A percentile compares a stretch with the other conserved stretches of the same genome.
phyloP scores from a whole-genome alignment of 257 asterid species.

The Primulina tabacum region DNA sequence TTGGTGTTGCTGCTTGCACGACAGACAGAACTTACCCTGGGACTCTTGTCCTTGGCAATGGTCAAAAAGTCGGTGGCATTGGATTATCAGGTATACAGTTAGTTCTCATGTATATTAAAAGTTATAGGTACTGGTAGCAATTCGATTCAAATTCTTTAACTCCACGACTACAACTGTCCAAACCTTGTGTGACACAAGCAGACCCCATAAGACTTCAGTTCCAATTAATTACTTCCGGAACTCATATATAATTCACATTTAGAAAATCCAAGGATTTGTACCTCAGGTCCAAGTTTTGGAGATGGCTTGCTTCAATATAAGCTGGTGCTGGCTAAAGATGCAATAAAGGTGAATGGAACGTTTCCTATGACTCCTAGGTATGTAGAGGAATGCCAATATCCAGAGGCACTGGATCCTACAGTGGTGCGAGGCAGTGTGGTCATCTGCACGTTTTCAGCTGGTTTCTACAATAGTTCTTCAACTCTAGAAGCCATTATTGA shows the following conservation, averaged over 20 bases:
- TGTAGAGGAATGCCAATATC: constrained; percentile 74
- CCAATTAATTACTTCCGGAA: neutral
- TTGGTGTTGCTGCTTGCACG: constrained; percentile 68
- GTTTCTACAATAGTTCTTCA: constrained; percentile 69
- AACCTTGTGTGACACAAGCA: no score
- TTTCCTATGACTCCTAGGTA: constrained; percentile 52
- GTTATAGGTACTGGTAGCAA: neutral
- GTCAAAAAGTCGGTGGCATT: constrained; percentile 55
- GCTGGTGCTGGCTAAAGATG: constrained; percentile 79
- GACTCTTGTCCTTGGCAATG: constrained; percentile 70
- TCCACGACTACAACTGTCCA: no score
- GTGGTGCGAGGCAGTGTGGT: constrained; percentile 63
- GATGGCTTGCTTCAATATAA: constrained; percentile 49
- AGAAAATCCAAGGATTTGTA: neutral
- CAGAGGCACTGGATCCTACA: constrained; percentile 64
- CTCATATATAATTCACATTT: no score
- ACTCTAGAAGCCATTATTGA: constrained; percentile 50
- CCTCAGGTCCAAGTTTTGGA: constrained; percentile 68
- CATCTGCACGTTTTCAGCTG: constrained; percentile 79
- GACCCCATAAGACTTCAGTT: no score
- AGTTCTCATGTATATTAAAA: neutral
- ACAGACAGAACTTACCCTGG: constrained; percentile 83
- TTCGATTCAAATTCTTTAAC: no score
- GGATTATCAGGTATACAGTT: constrained; percentile 66
- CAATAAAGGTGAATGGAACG: constrained; percentile 38